Evolutionary conservation across 192 early-diverging fungal species (phyloP).

Genomic region (Geranomyces michiganensis): DNA sequence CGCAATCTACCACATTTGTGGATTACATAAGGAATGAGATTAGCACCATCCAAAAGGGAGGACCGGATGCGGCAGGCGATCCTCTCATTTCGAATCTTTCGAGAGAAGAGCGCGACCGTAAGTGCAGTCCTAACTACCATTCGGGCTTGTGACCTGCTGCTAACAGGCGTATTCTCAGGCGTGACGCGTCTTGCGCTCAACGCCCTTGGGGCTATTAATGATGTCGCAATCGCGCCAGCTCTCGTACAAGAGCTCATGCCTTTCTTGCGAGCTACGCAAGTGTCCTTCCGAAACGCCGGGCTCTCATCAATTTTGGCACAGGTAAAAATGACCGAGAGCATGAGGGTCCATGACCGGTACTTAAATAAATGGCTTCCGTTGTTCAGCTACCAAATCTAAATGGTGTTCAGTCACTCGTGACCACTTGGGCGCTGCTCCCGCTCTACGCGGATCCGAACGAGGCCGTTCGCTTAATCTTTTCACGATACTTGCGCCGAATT

Average conservation of each 20-base stretch:
- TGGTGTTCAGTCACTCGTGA: slow-evolving; percentile 31
- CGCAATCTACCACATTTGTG: slow-evolving; percentile 47
- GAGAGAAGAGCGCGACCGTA: slow-evolving; percentile 44
- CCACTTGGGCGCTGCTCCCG: slow-evolving; percentile 56
- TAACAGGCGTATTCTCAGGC: slow-evolving; percentile 18
- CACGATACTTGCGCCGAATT: slow-evolving; percentile 45
- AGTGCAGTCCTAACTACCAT: no score
- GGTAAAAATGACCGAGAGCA: not conserved
- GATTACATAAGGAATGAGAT: slow-evolving; percentile 53
- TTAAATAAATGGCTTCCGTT: not conserved
- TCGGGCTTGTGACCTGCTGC: not conserved
- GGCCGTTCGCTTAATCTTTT: slow-evolving; percentile 48
- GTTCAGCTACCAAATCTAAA: slow-evolving; percentile 39
- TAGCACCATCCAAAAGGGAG: slow-evolving; percentile 41
- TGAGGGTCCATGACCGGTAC: not conserved
- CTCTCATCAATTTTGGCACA: slow-evolving; percentile 44
- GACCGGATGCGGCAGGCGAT: slow-evolving; percentile 44
- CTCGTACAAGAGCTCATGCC: slow-evolving; percentile 54
- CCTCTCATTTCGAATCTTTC: slow-evolving; percentile 48
- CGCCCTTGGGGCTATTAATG: slow-evolving; percentile 41
- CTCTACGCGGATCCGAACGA: slow-evolving; percentile 56
- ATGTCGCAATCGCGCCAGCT: slow-evolving; percentile 25
- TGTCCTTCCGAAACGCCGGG: slow-evolving; percentile 41
- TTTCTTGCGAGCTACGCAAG: slow-evolving; percentile 33
- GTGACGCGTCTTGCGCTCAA: slow-evolving; percentile 40